phyloP scores from a whole-genome alignment of 2,329 filamentous ascomycete species.

The Fusarium nodosum region DNA sequence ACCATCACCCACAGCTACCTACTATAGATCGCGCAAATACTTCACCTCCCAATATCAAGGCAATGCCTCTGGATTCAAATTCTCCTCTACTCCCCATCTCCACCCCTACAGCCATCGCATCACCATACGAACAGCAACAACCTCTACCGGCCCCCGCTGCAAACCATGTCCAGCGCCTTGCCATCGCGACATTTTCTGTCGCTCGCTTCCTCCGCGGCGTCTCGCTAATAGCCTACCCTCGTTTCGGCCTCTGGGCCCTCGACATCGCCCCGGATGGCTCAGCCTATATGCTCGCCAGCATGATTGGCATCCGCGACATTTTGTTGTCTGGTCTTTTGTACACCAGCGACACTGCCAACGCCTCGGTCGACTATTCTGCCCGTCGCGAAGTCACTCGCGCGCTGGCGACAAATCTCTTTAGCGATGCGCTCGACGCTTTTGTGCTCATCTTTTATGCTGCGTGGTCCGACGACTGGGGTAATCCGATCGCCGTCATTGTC shows the following conservation, averaged over 20 bases:
- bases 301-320: conserved; percentile 53
- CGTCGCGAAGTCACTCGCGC: conserved; percentile 51
- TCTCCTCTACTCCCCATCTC: conserved; percentile 49
- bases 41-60: conserved; percentile 11
- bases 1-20: conserved; percentile 1
- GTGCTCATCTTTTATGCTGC: conserved; percentile 54
- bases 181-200: conserved; percentile 45
- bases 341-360: conserved; percentile 42
- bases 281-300: conserved; percentile 50
- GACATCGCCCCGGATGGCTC: conserved; percentile 49
- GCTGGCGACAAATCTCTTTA: conserved; percentile 51
- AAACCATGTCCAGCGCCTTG: conserved; percentile 41
- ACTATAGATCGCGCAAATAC: not conserved
- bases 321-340: conserved; percentile 51
- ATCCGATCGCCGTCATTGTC: conserved; percentile 50
- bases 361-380: conserved; percentile 25
- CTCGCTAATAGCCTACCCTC: conserved; percentile 49
- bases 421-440: conserved; percentile 54
- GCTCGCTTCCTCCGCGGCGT: conserved; percentile 51
- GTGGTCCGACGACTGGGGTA: conserved; percentile 50
- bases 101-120: conserved; percentile 41
- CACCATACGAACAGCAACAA: conserved; percentile 12
- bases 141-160: conserved; percentile 28
- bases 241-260: conserved; percentile 50
- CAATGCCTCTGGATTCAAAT: conserved; percentile 39